Base-by-base conservation (phyloP, 2,329 filamentous ascomycete genomes). In the Aspergillus sojae region DNA sequence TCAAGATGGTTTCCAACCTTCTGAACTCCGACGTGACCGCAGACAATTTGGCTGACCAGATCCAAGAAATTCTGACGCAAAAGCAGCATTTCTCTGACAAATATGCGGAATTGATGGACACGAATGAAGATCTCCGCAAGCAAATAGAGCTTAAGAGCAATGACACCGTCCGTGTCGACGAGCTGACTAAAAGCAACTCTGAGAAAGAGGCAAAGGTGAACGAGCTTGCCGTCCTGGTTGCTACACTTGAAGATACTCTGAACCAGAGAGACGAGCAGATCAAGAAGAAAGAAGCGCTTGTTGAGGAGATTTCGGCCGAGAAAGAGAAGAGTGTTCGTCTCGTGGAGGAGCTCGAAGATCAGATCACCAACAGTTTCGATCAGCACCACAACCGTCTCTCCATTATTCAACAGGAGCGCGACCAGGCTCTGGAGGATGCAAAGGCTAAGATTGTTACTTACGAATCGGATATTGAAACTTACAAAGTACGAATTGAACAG, bases 341-440 rank as follows among this genome's bases (percentile, higher is more conserved):
- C 14, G 92, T 99, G 10, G 93, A 98, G 76, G 94, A 99, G 79
- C 88, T 99, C 5, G 95, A 99, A 79, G 94, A 98, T 72, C 95
- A 99, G 78, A 88, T 99, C 60, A 94, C 94, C 74, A 92, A 86
- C 75, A 97, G 95, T 80, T 99, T 93, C 78, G 95, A 99, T 74
- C 92, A 97, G 76, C 93, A 94, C 64, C 92, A 97, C 77, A 96
- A 97, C 80, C 89, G 94, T 60, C 82, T 98, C 59, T 97, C 94
- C 58, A 89, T 91, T 55, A 83, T 94, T 56, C 90, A 93, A 74
- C 87, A 88, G 21, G 91, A 94, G 78, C 89, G 90, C 55, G 87
- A 89, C 65, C 84, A 85, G 58, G 89, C 94, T 71, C 80, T 97
- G 43, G 92, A 96, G 66, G 93, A 97, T 68, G 90, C 90, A 11